Evolutionary conservation across 2,329 filamentous ascomycete species (phyloP), one percentile per base, ranked within the genome.

Genomic region (Acrodontium crateriforme): DNA sequence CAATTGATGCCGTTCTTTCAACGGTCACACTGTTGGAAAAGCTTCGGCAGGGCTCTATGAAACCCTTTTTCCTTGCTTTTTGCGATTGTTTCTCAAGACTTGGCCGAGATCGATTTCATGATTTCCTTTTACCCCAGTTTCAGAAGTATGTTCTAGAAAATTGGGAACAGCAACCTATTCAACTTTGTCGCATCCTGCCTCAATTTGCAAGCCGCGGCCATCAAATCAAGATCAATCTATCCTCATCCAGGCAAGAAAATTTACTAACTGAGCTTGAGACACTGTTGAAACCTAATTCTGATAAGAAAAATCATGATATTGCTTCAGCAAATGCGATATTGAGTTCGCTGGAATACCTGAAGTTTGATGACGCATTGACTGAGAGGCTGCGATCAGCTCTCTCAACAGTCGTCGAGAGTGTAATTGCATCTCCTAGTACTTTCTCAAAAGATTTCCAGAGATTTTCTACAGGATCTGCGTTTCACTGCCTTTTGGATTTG

Each of bases 71-170:
- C 50, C 67, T 95, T 23, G 68, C 74, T 0, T 93, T 95, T 53
- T 94, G 83, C 54, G 76, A 77, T 9, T 75, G 81, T 28, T 75
- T 89, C 41, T 76, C 81, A 0, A 69, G 82, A 29, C 62, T 91
- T 18, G 75, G 84, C 24, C 50, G 67, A 2, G 69, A 76, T 29
- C 69, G 80, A 20, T 98, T 95, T 47, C 69, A 74, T 29, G 75
- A 72, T 38, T 61, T 94, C n/a, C 67, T 92, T 17, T 63, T 85
- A 6, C 76, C 73, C 19, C 74, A 80, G 32, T 84, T 95, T 41
- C 81, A 91, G 52, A 82, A 71, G 69, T 94, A 89, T 44, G 65
- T 93, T 36, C 61, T 74, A 17, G 66, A 66, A 5, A 74, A 80
- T 41, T 91, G 82, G 81, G 69, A 39, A 49, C n/a, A n/a, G n/a